Conservation (phyloP, 352 stramenopile species). For the Pythium rhizo-oryzae region DNA sequence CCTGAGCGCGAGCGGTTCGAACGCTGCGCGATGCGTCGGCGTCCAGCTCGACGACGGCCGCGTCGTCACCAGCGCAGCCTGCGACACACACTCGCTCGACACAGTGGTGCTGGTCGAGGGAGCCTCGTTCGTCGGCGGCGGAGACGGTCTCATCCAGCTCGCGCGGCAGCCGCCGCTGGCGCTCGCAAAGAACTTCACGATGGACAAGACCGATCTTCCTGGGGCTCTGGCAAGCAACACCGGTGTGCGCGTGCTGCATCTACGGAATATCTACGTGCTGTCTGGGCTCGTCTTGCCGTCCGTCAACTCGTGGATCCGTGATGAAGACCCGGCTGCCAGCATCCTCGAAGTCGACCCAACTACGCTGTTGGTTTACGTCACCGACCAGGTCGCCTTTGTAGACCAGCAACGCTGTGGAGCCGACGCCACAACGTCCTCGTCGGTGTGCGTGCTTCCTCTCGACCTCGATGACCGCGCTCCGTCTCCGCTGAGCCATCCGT, state of each 20-base stretch:
- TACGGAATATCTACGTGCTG: too few relatives aligned
- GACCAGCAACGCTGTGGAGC: too few relatives aligned
- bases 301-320: too few relatives aligned
- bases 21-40: not conserved
- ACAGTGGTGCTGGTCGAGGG: not conserved
- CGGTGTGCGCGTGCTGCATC: too few relatives aligned
- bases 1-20: not conserved
- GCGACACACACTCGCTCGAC: not conserved
- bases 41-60: not conserved
- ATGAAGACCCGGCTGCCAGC: too few relatives aligned
- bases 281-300: too few relatives aligned
- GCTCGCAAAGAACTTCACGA: not conserved
- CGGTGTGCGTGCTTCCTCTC: not conserved
- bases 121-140: not conserved
- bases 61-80: not conserved
- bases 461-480: not conserved
- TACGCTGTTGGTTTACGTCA: too few relatives aligned
- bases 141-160: not conserved
- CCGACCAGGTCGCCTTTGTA: too few relatives aligned
- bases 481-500: not conserved
- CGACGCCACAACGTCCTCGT: too few relatives aligned
- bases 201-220: too few relatives aligned
- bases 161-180: not conserved
- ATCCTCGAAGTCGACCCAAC: too few relatives aligned
- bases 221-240: too few relatives aligned